Percentiles rank a stretch among this genome's conserved stretches.
These are phyloP conservation scores for Penicillium alfredii DNA, from an alignment of 495 filamentous ascomycete genomes.

Conservation along the genomic window DNA sequence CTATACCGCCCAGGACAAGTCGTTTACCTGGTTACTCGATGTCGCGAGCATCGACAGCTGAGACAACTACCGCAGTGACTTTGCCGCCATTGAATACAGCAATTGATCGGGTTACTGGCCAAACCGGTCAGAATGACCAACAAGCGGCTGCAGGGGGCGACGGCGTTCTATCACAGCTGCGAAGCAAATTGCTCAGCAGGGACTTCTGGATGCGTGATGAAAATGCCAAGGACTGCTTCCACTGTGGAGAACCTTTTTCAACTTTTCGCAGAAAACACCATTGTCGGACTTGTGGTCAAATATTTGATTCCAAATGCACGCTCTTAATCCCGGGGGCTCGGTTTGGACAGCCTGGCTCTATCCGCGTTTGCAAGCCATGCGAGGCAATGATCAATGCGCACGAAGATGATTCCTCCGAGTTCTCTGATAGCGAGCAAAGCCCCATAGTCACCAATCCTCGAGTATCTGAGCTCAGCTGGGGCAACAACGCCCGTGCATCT, in stretches of 20 bases:
- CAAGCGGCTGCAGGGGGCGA: slow-evolving; percentile 18
- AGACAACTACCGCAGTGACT: slow-evolving; percentile 24
- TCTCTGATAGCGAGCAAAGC: slow-evolving; percentile 67
- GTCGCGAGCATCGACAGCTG: slow-evolving; percentile 32
- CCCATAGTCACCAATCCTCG: slow-evolving; percentile 36
- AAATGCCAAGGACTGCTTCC: slow-evolving; percentile 95
- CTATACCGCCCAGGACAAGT: slow-evolving; percentile 13
- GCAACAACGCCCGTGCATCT: slow-evolving; percentile 18
- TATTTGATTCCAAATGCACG: slow-evolving; percentile 96
- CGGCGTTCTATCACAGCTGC: slow-evolving; percentile 46
- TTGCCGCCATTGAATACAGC: slow-evolving; percentile 31
- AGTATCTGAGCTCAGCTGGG: slow-evolving; percentile 30
- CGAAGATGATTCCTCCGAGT: slow-evolving; percentile 85
- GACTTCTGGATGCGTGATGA: slow-evolving; percentile 99
- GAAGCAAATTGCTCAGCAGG: slow-evolving; percentile 79
- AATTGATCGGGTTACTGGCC: slow-evolving; percentile 13
- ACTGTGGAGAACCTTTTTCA: slow-evolving; percentile 81
- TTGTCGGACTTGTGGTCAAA: slow-evolving; percentile 87
- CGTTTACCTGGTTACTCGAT: slow-evolving; percentile 33
- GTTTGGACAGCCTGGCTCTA: slow-evolving; percentile 80
- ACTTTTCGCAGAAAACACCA: slow-evolving; percentile 97
- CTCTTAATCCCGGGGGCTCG: slow-evolving; percentile 74
- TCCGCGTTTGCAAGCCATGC: slow-evolving; percentile 94
- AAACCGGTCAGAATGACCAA: slow-evolving; percentile 18
- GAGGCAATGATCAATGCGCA: slow-evolving; percentile 84